Evolutionary conservation across 2,329 filamentous ascomycete species (phyloP).

Genomic region (Fusarium liriodendri): DNA sequence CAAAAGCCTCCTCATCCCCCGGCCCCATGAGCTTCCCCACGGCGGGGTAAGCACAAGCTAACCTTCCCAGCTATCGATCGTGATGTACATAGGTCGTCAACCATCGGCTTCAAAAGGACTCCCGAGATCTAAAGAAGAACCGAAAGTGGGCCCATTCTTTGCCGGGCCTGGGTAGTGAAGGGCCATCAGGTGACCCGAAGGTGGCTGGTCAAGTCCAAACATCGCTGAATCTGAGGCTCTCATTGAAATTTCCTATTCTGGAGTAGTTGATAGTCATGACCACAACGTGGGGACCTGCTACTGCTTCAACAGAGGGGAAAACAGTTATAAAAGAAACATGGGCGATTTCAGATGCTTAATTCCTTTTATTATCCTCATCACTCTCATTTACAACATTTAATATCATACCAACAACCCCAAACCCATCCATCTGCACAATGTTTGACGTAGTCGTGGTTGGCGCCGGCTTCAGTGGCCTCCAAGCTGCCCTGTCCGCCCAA

Average conservation of each 20-base stretch:
- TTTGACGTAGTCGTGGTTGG: conserved; percentile 55
- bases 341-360: neutral
- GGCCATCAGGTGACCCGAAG: neutral
- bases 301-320: neutral
- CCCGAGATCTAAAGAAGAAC: neutral
- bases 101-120: neutral
- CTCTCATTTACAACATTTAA: neutral
- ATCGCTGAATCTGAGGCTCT: neutral
- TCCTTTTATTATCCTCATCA: neutral
- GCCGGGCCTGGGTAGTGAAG: neutral
- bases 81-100: neutral
- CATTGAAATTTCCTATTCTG: conserved; percentile 4
- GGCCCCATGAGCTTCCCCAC: neutral
- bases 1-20: neutral
- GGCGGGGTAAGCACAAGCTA: neutral
- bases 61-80: neutral
- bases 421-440: conserved; percentile 1
- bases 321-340: conserved; percentile 4
- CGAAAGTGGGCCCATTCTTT: neutral
- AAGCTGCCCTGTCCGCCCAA: conserved; percentile 50
- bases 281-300: neutral
- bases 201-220: neutral
- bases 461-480: conserved; percentile 55
- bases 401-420: neutral
- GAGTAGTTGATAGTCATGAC: neutral